Evolutionary conservation across 495 filamentous ascomycete genomes (phyloP).

Genomic region (Bacidia gigantensis): DNA sequence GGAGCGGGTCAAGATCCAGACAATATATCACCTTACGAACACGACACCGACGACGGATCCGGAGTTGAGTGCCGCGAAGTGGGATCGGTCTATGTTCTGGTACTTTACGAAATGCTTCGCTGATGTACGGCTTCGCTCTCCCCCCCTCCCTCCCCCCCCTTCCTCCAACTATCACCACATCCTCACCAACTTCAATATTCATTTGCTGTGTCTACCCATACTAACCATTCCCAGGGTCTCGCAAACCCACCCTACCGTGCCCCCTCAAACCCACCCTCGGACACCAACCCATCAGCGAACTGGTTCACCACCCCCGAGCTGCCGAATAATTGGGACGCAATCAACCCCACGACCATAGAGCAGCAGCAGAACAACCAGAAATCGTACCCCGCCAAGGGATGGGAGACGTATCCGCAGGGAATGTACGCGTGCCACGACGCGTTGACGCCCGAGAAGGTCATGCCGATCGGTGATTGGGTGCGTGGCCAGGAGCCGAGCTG

Average conservation of each 20-base stretch:
- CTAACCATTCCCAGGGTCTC: too few relatives aligned
- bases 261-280: background rate
- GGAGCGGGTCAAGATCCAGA: constrained; percentile 13
- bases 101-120: constrained; percentile 21
- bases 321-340: constrained; percentile 13
- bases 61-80: constrained; percentile 2
- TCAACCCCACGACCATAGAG: constrained; percentile 5
- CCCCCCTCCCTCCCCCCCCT: background rate
- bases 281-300: constrained; percentile 6
- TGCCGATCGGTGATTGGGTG: constrained; percentile 11
- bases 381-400: constrained; percentile 12
- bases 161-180: too few relatives aligned
- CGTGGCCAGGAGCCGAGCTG: constrained; percentile 13
- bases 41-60: background rate
- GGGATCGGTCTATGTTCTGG: constrained; percentile 11
- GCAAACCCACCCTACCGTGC: constrained; percentile 13
- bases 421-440: background rate
- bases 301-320: constrained; percentile 16
- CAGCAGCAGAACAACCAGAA: constrained; percentile 15
- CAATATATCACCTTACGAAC: constrained; percentile 4
- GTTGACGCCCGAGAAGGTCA: background rate
- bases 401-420: constrained; percentile 10
- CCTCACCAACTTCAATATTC: too few relatives aligned
- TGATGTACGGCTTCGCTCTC: constrained; percentile 9
- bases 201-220: too few relatives aligned